phyloP scores from a whole-genome alignment of 176 grass and related monocot species.

The Musa acuminata region DNA sequence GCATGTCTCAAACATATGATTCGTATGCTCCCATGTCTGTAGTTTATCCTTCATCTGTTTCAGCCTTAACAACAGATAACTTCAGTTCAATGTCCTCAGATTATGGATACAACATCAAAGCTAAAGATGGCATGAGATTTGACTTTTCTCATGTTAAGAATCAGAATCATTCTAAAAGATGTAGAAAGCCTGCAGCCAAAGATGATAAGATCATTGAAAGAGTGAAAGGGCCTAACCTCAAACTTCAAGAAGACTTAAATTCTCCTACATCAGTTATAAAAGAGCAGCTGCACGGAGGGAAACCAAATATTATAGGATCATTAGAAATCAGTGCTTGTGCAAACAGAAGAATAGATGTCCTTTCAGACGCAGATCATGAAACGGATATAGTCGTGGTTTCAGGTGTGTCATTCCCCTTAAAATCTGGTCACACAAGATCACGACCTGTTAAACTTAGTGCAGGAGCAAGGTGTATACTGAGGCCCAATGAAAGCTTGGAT shows the following conservation, averaged over 20 bases:
- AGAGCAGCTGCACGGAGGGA: slow-evolving; percentile 31
- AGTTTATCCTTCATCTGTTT: slow-evolving; percentile 22
- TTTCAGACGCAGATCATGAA: slow-evolving; percentile 16
- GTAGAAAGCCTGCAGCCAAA: slow-evolving; percentile 28
- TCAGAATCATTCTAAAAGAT: slow-evolving; percentile 11
- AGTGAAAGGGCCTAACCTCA: slow-evolving; percentile 38
- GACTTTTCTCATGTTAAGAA: slow-evolving; percentile 4
- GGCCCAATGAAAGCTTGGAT: slow-evolving; percentile 30
- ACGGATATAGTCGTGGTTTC: not conserved
- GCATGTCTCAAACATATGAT: slow-evolving; percentile 26
- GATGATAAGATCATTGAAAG: slow-evolving; percentile 29
- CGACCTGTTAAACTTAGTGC: slow-evolving; percentile 27
- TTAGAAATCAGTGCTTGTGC: slow-evolving; percentile 36
- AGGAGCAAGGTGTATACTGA: slow-evolving; percentile 39
- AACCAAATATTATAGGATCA: slow-evolving; percentile 31
- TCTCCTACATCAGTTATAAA: slow-evolving; percentile 6
- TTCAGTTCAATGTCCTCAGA: slow-evolving; percentile 13
- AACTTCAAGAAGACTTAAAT: slow-evolving; percentile 16
- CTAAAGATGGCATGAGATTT: slow-evolving; percentile 29
- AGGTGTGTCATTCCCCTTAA: slow-evolving; percentile 1
- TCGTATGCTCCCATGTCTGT: slow-evolving; percentile 12
- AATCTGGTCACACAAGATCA: slow-evolving; percentile 18
- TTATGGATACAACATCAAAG: slow-evolving; percentile 10
- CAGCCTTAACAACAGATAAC: slow-evolving; percentile 18
- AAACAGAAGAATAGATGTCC: slow-evolving; percentile 21